These are phyloP conservation scores for Curvularia lunata DNA, from an alignment of 2,329 filamentous ascomycete species.

Conservation along the genomic window DNA sequence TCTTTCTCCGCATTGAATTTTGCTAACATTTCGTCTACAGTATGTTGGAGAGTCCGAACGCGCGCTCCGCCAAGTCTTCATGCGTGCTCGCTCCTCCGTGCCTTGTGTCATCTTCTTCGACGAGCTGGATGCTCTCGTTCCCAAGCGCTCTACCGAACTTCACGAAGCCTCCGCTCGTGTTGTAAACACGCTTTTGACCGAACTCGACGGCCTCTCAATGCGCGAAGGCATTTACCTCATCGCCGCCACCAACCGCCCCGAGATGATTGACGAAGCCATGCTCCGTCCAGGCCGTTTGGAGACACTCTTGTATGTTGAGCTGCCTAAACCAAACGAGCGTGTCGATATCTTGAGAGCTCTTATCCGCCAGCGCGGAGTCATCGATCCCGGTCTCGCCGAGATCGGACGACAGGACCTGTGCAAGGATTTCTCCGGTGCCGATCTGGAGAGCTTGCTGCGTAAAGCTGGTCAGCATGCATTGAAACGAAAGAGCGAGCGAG, in stretches of 20 bases:
- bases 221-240: conserved; percentile 91
- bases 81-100: conserved; percentile 80
- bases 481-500: conserved; percentile 52
- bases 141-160: conserved; percentile 75
- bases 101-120: conserved; percentile 99
- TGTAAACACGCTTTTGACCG: conserved; percentile 92
- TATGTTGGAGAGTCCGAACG: conserved; percentile 97
- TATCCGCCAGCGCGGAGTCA: conserved; percentile 55
- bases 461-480: conserved; percentile 66
- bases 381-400: conserved; percentile 62
- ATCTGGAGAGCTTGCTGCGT: conserved; percentile 64
- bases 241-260: conserved; percentile 90
- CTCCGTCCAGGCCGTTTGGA: conserved; percentile 88
- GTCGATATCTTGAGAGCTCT: conserved; percentile 82
- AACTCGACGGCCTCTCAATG: conserved; percentile 83
- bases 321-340: conserved; percentile 79
- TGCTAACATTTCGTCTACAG: conserved; percentile 29
- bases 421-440: conserved; percentile 76
- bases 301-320: conserved; percentile 85
- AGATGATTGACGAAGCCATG: conserved; percentile 97
- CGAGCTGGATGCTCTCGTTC: conserved; percentile 91
- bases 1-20: neutral
- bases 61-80: conserved; percentile 89
- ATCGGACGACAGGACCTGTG: conserved; percentile 72
- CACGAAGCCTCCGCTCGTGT: conserved; percentile 86